Evolutionary conservation across 441 rosid species (phyloP).

Genomic region (Manihot esculenta): DNA sequence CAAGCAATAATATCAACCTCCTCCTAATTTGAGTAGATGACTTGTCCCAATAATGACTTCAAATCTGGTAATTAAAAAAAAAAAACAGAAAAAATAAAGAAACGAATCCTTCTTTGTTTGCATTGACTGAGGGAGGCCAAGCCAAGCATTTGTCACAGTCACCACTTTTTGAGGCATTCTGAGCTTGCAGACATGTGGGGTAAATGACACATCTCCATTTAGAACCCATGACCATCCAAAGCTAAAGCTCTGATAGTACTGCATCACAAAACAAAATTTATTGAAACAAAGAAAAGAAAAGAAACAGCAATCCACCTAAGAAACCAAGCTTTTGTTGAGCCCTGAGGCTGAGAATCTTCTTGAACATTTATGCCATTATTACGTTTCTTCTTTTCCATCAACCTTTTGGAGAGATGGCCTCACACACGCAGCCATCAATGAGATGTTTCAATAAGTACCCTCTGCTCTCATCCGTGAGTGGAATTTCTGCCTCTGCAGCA

Average conservation of each 20-base stretch:
- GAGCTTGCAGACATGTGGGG: slow-evolving; percentile 18
- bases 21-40: background rate
- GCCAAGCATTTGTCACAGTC: slow-evolving; percentile 5
- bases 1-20: background rate
- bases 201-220: slow-evolving; percentile 9
- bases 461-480: background rate
- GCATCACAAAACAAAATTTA: background rate
- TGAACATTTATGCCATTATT: background rate
- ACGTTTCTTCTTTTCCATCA: slow-evolving; percentile 5
- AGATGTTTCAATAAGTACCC: background rate
- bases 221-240: background rate
- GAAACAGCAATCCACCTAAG: background rate
- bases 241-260: background rate
- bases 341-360: background rate
- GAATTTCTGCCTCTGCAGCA: background rate
- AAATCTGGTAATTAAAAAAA: background rate
- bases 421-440: background rate
- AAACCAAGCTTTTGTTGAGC: background rate
- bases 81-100: background rate
- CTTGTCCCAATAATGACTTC: background rate
- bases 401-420: background rate
- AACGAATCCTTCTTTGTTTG: background rate
- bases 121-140: background rate
- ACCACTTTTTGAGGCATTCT: slow-evolving; percentile 5
- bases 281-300: background rate